Evolutionary conservation across 805 yeast genomes (phyloP), one percentile per base, ranked within the genome.

Genomic region (Lachancea meyersii): DNA sequence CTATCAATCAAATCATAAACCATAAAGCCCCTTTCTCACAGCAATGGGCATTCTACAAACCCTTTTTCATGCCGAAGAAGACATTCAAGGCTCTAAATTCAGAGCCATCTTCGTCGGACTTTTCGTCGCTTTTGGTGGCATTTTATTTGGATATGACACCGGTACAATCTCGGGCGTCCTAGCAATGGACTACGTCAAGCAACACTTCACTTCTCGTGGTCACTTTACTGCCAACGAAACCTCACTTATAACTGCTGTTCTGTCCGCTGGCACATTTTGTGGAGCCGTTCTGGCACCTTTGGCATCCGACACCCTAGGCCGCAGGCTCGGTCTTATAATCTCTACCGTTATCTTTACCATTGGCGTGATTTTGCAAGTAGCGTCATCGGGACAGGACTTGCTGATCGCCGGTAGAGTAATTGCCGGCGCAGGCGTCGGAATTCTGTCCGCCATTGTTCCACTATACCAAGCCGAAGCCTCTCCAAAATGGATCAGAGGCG

Each of bases 41-140:
- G 13, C 31, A 28, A 28, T 28, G 31, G 31, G 31, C 5, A 28
- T 28, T 9, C 31, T 28, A 7, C 31, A 28, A n/a, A 28, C 31
- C 6, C 31, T 28, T n/a, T 28, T 28, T n/a, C 31, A 28, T n/a
- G 31, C 31, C 16, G 31, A 28, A n/a, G 31, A 28, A n/a, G 31
- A 28, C 31, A 28, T 28, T n/a, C 31, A 28, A 28, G 31, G 31
- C 31, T 28, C 31, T n/a, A 28, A 28, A n/a, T 28, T 28, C 31
- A 28, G 31, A 28, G 31, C 31, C 31, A n/a, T 28, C 13, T 28
- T 28, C 31, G 31, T 28, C 31, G 31, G 31, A n/a, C 31, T 28
- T 10, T 28, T 28, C 13, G 31, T 28, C 10, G 31, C 31, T n/a
- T 28, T 28, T n/a, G 31, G 31, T n/a, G 31, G 31, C 16, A 28